Percentiles rank a stretch among this genome's conserved stretches.
Conservation (phyloP, 352 stramenopile species). For the Blastocystis sp. region DNA sequence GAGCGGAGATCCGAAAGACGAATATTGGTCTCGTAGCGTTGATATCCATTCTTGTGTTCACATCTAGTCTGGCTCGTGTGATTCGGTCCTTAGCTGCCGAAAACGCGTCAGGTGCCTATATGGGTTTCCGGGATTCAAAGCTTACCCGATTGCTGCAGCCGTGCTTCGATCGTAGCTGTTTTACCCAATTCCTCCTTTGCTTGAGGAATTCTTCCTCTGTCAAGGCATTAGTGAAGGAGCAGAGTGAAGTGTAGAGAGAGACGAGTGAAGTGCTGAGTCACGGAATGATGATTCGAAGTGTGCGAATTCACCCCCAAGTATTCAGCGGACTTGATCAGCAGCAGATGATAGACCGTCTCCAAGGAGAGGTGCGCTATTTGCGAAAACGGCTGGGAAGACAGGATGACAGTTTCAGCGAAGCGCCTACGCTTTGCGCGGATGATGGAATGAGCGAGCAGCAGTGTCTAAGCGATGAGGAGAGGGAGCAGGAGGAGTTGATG, state of each 20-base stretch:
- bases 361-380: background rate
- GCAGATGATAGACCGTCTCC: background rate
- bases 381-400: background rate
- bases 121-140: background rate
- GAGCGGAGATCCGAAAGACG: background rate
- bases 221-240: background rate
- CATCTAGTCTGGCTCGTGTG: background rate
- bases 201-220: background rate
- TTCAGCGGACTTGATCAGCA: background rate
- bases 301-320: background rate
- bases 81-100: background rate
- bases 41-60: background rate
- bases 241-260: background rate
- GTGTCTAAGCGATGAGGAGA: background rate
- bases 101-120: background rate
- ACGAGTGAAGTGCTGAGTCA: background rate
- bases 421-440: background rate
- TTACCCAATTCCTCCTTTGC: background rate
- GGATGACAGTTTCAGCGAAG: background rate
- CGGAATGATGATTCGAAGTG: background rate
- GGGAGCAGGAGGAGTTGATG: background rate
- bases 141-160: background rate
- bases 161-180: background rate
- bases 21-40: background rate
- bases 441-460: background rate